Evolutionary conservation across 352 stramenopile genomes (phyloP), one percentile per base, ranked within the genome.

Genomic region (Pythium brachiatum): DNA sequence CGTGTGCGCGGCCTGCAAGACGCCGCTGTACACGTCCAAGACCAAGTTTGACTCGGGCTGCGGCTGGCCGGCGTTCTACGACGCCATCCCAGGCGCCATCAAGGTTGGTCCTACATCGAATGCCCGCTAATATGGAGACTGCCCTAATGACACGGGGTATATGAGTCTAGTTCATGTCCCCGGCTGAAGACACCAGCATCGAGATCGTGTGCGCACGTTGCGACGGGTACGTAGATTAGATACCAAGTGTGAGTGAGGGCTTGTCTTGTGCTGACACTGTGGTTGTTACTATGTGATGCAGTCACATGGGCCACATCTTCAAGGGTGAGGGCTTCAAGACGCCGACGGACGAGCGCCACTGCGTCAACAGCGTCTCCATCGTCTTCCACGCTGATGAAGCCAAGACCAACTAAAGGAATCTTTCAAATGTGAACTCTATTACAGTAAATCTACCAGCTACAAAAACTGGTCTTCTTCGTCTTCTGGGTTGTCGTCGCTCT

Each of bases 251-350:
- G 41, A 48, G 46, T 26, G 20, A 23, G 53, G 29, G 51, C 7
- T 51, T 31, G 23, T 38, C n/a, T 51, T 62, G 0, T 29, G n/a
- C 38, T 46, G 7, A 48, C n/a, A 44, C 31, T 53, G 25, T 62
- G 36, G n/a, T 62, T 61, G 36, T 31, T 23, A 15, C 11, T 53
- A 27, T n/a, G 4, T 50, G 23, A 32, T 59, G 9, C 38, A 93
- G 84, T 36, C 89, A 97, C 73, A 95, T 97, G 82, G 89, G 88
- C 39, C 89, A 97, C 70, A 84, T 97, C 25, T 97, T 96, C 67
- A 93, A 95, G 69, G 85, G 84, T 31, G 88, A 96, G 66, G 82
- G 88, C 8, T 96, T 95, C 64, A 85, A 89, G 66, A 97, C 72
- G 18, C 82, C 86, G 9, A 97, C 88, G 20, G 72, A 96, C 64